Evolutionary conservation across 306 rosid genomes (phyloP).

Genomic region (Cicer yamashitae): DNA sequence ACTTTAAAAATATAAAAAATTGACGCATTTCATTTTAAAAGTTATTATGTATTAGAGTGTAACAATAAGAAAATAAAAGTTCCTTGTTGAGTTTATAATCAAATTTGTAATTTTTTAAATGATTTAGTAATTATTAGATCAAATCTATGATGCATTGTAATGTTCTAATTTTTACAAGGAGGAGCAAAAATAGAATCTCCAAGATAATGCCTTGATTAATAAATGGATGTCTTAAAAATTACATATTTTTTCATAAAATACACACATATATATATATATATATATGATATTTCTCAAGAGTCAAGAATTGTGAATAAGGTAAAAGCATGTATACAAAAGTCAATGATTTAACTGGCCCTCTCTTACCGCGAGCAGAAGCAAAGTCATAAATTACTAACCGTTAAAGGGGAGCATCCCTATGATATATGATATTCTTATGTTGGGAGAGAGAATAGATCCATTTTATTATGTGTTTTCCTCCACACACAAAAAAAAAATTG

Average conservation of each 20-base stretch:
- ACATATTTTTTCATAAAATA: too few species aligned
- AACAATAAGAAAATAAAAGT: too few species aligned
- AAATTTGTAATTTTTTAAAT: too few species aligned
- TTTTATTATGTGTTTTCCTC: constrained; percentile 20
- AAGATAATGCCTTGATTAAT: background rate
- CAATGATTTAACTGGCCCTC: constrained; percentile 32
- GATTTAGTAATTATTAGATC: too few species aligned
- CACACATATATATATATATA: too few species aligned
- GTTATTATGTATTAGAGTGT: too few species aligned
- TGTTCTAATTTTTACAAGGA: background rate
- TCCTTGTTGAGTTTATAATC: too few species aligned
- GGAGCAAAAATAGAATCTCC: background rate
- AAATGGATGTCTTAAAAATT: background rate
- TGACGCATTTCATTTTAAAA: too few species aligned
- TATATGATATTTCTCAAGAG: background rate
- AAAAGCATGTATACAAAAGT: background rate
- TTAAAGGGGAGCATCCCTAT: constrained; percentile 34
- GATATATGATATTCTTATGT: background rate
- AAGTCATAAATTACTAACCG: constrained; percentile 33
- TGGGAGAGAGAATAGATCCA: constrained; percentile 16
- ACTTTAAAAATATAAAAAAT: background rate
- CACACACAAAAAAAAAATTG: background rate
- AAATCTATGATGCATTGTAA: too few species aligned
- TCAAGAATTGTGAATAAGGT: constrained; percentile 18
- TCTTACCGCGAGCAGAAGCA: constrained; percentile 41